Evolutionary conservation across 2,329 filamentous ascomycete genomes (phyloP), one percentile per base, ranked within the genome.

Genomic region (Xylogone sp.): DNA sequence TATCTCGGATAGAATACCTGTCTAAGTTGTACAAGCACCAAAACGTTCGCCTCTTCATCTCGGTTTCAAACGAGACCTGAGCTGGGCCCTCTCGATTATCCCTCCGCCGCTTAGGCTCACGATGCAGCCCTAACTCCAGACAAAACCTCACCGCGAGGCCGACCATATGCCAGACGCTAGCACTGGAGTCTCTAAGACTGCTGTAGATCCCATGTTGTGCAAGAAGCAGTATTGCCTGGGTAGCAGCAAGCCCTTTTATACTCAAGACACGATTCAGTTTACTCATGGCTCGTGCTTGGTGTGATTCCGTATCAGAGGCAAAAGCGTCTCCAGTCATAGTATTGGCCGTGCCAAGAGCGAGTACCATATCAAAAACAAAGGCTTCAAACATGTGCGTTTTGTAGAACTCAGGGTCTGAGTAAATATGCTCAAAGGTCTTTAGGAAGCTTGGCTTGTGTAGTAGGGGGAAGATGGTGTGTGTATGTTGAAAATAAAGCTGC

Each of bases 81-180:
- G 13, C 10, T 20, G 18, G 8, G 13, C 16, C 18, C 21, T 21
- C 48, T 52, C 29, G 50, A 45, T n/a, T 42, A 46, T 21, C 51
- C 56, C 9, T 53, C 50, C 21, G 54, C 50, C 20, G 56, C 39
- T 1, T 56, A 53, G 43, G 56, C 53, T 45, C 54, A 49, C 8
- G 56, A 53, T 16, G 51, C 42, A 51, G 54, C 52, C 9, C 53
- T 51, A 12, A 48, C 49, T 6, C n/a, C 13, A 13, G 31, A 12
- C 43, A 72, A 29, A 71, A 72, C 7, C 72, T 63, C 0, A 70
- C 70, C 1, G 71, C 71, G 10, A 74, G 67, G 0, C 72, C 73
- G 13, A 75, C 70, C 2, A 74, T 62, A 53, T 75, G 71, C 71
- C 72, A 75, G n/a, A 75, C 65, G 48, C 70, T 72, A 1, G 66